Base-by-base conservation (phyloP, 2,329 filamentous ascomycete genomes). In the Clathrospora elynae region DNA sequence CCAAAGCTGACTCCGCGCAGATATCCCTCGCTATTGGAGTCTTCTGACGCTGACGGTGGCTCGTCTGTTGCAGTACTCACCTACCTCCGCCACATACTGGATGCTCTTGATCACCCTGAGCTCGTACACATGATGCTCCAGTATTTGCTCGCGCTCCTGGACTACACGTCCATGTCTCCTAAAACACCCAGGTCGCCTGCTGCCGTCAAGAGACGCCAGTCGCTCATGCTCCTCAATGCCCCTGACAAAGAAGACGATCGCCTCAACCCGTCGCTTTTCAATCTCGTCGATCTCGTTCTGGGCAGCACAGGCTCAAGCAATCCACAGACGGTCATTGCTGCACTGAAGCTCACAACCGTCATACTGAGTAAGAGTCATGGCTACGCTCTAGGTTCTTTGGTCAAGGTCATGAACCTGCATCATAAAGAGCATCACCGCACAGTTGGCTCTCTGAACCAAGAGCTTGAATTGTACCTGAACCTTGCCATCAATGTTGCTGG, bases 21-120 rank as follows among this genome's bases (percentile, higher is more conserved):
- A 73, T 96, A 99, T 67, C 93, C 93, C 2, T 99, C 95, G 1
- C 77, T 99, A 20, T 79, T 99, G 10, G 92, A 99, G 70, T 99
- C 93, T 7, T 97, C 93, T 1, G 93, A 99, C 73, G 88, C 95
- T 25, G 92, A 97, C 70, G 93, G 92, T 54, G 93, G 93, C 39
- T 99, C 93, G 5, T 96, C 93, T 1, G 90, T 97, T 14, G 93
- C 93, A 3, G 93, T 99, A 9, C 78, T 97, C 51, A 96, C 91
- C 2, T 97, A 99, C 68, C 78, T 99, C 23, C 86, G 88, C 44
- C 86, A 88, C 28, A 95, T 97, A 41, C 79, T 99, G 5, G 91
- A 96, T 67, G 87, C 89, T 1, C 78, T 99, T 10, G 90, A 96
- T 51, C 90, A 97, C 66, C 88, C 90, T 6, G 91, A 97, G 62